Conservation (phyloP, 2,329 filamentous ascomycete genomes). For the Lasiodiplodia gonubiensis region DNA sequence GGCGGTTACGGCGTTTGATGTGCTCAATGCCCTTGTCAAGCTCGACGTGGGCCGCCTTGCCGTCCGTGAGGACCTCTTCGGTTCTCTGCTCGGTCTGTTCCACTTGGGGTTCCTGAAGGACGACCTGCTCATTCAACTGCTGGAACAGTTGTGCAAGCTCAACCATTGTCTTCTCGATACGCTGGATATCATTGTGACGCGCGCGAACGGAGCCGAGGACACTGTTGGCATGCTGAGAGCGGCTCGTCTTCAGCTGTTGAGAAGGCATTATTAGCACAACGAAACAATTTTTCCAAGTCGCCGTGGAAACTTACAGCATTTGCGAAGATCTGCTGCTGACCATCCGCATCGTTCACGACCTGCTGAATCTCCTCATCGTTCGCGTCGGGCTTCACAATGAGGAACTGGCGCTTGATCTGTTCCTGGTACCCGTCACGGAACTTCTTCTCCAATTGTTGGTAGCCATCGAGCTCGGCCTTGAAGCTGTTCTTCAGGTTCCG, state of each 20-base stretch:
- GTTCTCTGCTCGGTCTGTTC: slow-evolving; percentile 69
- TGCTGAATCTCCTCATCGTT: slow-evolving; percentile 72
- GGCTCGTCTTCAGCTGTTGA: slow-evolving; percentile 73
- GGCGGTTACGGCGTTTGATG: slow-evolving; percentile 70
- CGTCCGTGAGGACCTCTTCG: slow-evolving; percentile 67
- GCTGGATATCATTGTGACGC: slow-evolving; percentile 81
- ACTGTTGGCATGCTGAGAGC: slow-evolving; percentile 72
- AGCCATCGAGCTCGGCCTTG: slow-evolving; percentile 72
- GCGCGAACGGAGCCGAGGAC: slow-evolving; percentile 80
- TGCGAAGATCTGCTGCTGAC: slow-evolving; percentile 81
- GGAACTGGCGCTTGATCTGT: slow-evolving; percentile 79
- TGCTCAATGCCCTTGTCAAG: slow-evolving; percentile 71
- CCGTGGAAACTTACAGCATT: slow-evolving; percentile 67
- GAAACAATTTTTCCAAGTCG: not conserved
- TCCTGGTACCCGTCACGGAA: slow-evolving; percentile 76
- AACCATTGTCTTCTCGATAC: slow-evolving; percentile 75
- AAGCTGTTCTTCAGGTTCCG: slow-evolving; percentile 74
- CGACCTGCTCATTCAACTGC: slow-evolving; percentile 75
- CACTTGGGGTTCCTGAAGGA: slow-evolving; percentile 72
- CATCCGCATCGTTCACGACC: slow-evolving; percentile 74
- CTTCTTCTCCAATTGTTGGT: slow-evolving; percentile 71
- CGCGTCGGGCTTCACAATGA: slow-evolving; percentile 82
- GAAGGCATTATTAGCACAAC: slow-evolving; percentile 12
- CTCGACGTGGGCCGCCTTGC: slow-evolving; percentile 72
- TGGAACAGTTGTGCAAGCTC: slow-evolving; percentile 75